These are phyloP conservation scores for Pleurozium schreberi DNA, from an alignment of 225 moss, liverwort and hornwort genomes.

Conservation along the genomic window DNA sequence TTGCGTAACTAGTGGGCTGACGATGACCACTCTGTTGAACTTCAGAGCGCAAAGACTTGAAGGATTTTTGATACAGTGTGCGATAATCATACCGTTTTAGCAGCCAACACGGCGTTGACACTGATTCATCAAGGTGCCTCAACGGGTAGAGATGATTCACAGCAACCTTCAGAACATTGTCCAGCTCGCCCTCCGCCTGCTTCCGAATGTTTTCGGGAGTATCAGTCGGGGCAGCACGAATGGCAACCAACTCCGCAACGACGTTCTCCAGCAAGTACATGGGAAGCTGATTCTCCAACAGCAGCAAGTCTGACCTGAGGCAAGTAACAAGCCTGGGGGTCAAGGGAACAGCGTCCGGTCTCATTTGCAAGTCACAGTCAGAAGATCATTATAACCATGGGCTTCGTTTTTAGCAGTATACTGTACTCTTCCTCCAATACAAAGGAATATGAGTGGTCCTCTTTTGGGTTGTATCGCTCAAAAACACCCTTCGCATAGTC, in stretches of 20 bases:
- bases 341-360: no score
- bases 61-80: no score
- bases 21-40: not conserved
- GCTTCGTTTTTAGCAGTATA: not conserved
- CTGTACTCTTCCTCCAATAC: not conserved
- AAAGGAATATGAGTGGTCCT: not conserved
- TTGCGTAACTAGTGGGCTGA: not conserved
- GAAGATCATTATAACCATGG: not conserved
- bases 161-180: not conserved
- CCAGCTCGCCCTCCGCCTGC: not conserved
- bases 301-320: not conserved
- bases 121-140: not conserved
- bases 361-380: not conserved
- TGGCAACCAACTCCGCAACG: not conserved
- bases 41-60: not conserved
- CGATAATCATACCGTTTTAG: not conserved
- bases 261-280: conserved; percentile 11
- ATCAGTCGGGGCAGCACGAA: not conserved
- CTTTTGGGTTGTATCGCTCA: not conserved
- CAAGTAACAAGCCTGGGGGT: not conserved
- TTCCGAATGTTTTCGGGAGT: not conserved
- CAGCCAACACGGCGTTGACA: not conserved
- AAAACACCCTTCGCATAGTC: not conserved
- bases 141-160: not conserved
- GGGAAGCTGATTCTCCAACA: conserved; percentile 24